Evolutionary conservation across 805 yeast species (phyloP).

Genomic region (Danielia oregonensis): DNA sequence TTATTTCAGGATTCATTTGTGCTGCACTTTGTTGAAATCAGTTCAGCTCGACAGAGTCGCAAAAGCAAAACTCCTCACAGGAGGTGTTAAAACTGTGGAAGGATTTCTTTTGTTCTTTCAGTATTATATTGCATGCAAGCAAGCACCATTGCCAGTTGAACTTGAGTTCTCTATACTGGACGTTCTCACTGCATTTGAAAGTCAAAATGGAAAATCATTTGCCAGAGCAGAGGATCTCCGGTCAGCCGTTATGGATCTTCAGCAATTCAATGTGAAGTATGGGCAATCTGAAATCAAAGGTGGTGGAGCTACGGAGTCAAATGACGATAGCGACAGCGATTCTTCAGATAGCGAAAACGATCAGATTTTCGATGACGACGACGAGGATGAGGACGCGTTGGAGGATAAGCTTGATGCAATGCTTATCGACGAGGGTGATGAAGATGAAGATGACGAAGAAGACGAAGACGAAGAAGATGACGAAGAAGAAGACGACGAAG

Average conservation of each 20-base stretch:
- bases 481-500: slow-evolving; percentile 19
- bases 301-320: slow-evolving; percentile 15
- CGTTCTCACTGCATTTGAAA: slow-evolving; percentile 29
- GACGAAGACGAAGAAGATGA: slow-evolving; percentile 11
- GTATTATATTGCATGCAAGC: slow-evolving; percentile 63
- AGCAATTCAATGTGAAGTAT: slow-evolving; percentile 4
- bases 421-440: slow-evolving; percentile 7
- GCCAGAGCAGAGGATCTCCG: slow-evolving; percentile 30
- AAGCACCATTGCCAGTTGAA: slow-evolving; percentile 60
- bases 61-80: slow-evolving; percentile 3
- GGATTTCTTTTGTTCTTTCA: slow-evolving; percentile 60
- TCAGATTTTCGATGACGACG: slow-evolving; percentile 14
- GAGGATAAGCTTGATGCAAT: no score
- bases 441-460: slow-evolving; percentile 9
- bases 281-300: slow-evolving; percentile 1
- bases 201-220: slow-evolving; percentile 25
- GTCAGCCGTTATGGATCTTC: slow-evolving; percentile 10
- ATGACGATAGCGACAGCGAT: slow-evolving; percentile 6
- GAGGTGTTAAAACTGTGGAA: slow-evolving; percentile 14
- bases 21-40: slow-evolving; percentile 25
- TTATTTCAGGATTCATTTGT: slow-evolving; percentile 66
- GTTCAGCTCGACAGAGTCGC: slow-evolving; percentile 11
- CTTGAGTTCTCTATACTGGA: slow-evolving; percentile 50
- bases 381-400: slow-evolving; percentile 7
- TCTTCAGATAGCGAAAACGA: slow-evolving; percentile 26